Conservation (phyloP, 306 rosid species). For the Fragaria ananassa region DNA sequence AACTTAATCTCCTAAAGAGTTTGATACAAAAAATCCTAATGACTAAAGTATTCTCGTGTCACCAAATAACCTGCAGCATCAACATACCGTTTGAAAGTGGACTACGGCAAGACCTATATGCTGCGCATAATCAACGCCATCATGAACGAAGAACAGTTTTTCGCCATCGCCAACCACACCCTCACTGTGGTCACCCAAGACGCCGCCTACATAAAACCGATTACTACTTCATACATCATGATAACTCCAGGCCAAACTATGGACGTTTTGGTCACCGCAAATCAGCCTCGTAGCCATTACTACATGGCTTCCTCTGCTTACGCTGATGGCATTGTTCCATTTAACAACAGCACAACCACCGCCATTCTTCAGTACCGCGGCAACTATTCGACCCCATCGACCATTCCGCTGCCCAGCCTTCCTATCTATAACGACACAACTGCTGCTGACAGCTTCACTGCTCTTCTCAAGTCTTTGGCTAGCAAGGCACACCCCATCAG, state of each 20-base stretch:
- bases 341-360: slow-evolving; percentile 14
- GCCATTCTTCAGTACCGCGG: slow-evolving; percentile 32
- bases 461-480: slow-evolving; percentile 28
- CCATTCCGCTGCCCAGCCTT: slow-evolving; percentile 23
- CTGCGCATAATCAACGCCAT: slow-evolving; percentile 24
- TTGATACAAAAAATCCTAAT: not conserved
- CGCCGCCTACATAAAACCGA: slow-evolving; percentile 37
- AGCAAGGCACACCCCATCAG: slow-evolving; percentile 24
- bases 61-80: slow-evolving; percentile 22
- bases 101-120: slow-evolving; percentile 36
- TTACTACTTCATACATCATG: slow-evolving; percentile 29
- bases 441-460: slow-evolving; percentile 19
- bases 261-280: slow-evolving; percentile 41
- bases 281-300: slow-evolving; percentile 19
- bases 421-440: slow-evolving; percentile 13
- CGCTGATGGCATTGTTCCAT: not conserved
- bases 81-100: slow-evolving; percentile 19
- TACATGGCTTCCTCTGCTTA: slow-evolving; percentile 34
- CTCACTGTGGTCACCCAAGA: slow-evolving; percentile 35
- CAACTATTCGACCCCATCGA: slow-evolving; percentile 10
- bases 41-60: not conserved
- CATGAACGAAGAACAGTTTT: slow-evolving; percentile 42
- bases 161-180: slow-evolving; percentile 38
- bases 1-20: too few species aligned
- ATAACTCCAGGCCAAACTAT: slow-evolving; percentile 51